Evolutionary conservation across 345 rosid genomes (phyloP), one percentile per base, ranked within the genome.

Genomic region (Barbarea vulgaris): DNA sequence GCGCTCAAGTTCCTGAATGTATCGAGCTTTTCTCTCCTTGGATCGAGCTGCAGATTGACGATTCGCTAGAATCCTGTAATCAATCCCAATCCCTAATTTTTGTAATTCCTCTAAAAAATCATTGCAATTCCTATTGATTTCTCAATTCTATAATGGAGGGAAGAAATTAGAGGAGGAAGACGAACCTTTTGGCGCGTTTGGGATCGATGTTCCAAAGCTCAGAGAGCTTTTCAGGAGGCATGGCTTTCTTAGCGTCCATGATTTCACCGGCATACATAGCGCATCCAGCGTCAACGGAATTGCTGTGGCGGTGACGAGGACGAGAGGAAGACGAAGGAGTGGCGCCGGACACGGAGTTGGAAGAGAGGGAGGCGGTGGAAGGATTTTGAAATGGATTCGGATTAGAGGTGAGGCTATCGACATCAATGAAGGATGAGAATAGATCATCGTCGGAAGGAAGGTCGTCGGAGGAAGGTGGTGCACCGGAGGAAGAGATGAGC

Each of bases 21-120:
- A 93, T 3, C 92, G 73, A 65, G 88, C 88, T 84, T 93, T 91
- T 72, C 95, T 88, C 80, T 93, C 97, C 65, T 91, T 93, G 21
- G 97, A 91, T 31, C 96, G 85, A 10, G 97, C 96, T 37, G 98
- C 97, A 14, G 97, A 91, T 80, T 89, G 93, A 41, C 96, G 75
- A 80, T 91, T 94, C 18, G 96, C 94, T 81, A 89, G 61, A 13
- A 93, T 91, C 83, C 98, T 93, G 64, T 31, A 51, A 39, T 9
- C 52, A 44, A 41, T 54, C 52, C 9, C 37, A 73, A 47, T 62
- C 65, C 70, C 74, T 59, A 22, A 37, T 39, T 71, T 71, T 64
- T 18, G 15, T 14, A 9, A 51, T 59, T 15, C 52, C 36, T 39
- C 58, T 4, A 69, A 19, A 6, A 17, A 7, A 25, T 27, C 62